phyloP scores from a whole-genome alignment of 495 filamentous ascomycete species.

The Bryoglossum gracile region DNA sequence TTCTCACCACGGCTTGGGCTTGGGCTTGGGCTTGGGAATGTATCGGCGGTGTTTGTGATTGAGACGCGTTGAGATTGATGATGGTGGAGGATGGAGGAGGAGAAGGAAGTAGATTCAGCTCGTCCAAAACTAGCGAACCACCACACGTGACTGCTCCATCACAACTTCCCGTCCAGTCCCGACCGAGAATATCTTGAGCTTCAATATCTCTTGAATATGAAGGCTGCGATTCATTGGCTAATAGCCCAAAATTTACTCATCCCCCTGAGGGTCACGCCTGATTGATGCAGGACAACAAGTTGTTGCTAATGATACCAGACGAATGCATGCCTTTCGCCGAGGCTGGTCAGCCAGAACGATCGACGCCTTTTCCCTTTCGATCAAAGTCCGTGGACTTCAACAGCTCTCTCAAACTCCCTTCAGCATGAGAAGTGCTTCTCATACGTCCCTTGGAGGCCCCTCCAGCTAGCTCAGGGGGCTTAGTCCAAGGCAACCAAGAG shows the following conservation, averaged over 20 bases:
- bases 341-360: constrained; percentile 15
- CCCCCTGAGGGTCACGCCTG: too few species aligned
- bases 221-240: neutral
- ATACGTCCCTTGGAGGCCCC: constrained; percentile 9
- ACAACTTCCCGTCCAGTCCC: neutral
- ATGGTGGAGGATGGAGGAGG: too few species aligned
- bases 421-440: constrained; percentile 23
- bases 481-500: constrained; percentile 25
- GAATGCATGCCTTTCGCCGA: neutral
- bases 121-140: too few species aligned
- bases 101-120: too few species aligned
- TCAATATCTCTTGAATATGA: neutral
- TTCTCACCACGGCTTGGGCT: too few species aligned
- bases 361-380: constrained; percentile 23
- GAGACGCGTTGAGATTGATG: too few species aligned
- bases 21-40: too few species aligned
- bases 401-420: constrained; percentile 25
- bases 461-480: neutral
- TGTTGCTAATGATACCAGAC: too few species aligned
- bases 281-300: too few species aligned
- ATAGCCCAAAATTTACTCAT: too few species aligned
- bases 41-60: too few species aligned
- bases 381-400: constrained; percentile 21
- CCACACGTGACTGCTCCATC: too few species aligned
- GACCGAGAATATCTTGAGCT: neutral